Evolutionary conservation across 2,329 filamentous ascomycete species (phyloP).

Genomic region (Trichoderma polysporum): DNA sequence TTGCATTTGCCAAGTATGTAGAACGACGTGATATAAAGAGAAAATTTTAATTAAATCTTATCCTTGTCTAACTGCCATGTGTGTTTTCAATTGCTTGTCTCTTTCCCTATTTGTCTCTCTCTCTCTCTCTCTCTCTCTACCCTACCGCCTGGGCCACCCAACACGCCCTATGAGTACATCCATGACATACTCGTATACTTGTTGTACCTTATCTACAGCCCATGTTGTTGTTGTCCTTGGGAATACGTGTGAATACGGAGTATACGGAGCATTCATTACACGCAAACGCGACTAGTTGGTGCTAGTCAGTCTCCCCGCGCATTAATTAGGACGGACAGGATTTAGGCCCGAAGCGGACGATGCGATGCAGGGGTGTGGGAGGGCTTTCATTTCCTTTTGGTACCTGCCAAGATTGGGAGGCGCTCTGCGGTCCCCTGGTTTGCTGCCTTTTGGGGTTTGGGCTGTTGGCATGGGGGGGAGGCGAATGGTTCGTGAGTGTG

Average conservation of each 20-base stretch:
- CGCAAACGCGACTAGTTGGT: slow-evolving; percentile 2
- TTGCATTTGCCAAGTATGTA: background rate
- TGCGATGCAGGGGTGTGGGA: slow-evolving; percentile 7
- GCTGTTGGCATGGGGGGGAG: background rate
- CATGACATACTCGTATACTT: too few species aligned
- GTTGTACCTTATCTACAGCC: background rate
- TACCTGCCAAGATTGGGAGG: slow-evolving; percentile 15
- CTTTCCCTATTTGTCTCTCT: background rate
- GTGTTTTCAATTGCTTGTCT: background rate
- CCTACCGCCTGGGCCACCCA: too few species aligned
- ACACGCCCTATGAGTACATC: too few species aligned
- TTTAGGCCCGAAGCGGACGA: slow-evolving; percentile 15
- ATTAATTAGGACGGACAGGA: background rate
- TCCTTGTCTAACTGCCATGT: background rate
- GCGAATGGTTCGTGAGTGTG: background rate
- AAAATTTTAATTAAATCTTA: background rate
- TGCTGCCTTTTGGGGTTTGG: background rate
- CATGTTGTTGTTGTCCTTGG: background rate
- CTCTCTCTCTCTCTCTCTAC: background rate
- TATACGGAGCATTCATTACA: slow-evolving; percentile 2
- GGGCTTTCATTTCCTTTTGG: slow-evolving; percentile 14
- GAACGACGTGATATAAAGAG: slow-evolving; percentile 2
- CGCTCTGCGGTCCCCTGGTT: background rate
- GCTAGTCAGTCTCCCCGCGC: slow-evolving; percentile 3
- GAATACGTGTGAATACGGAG: slow-evolving; percentile 14